These are phyloP conservation scores for Thermoascus crustaceus DNA, from an alignment of 2,329 filamentous ascomycete species.

Conservation along the genomic window DNA sequence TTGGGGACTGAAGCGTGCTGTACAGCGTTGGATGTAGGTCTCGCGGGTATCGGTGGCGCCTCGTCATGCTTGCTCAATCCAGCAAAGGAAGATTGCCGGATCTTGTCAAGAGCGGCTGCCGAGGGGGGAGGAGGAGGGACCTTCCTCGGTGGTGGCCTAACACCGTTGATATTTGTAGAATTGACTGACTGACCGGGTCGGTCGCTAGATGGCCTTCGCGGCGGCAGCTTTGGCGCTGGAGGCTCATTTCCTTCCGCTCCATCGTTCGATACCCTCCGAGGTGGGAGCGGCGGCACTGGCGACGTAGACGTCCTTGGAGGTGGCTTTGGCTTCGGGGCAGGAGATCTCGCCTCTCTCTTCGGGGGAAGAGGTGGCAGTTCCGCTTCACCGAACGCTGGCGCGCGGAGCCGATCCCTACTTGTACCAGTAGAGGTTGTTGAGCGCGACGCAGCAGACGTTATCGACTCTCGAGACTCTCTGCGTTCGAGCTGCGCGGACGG, in stretches of 20 bases:
- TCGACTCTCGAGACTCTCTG: conserved; percentile 42
- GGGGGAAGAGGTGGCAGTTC: conserved; percentile 48
- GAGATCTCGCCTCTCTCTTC: conserved; percentile 27
- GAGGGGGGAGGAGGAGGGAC: conserved; percentile 29
- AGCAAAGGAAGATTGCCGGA: conserved; percentile 40
- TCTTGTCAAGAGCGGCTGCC: conserved; percentile 25
- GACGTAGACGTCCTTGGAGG: background rate
- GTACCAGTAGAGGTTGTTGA: conserved; percentile 43
- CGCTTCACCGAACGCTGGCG: conserved; percentile 50
- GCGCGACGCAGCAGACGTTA: conserved; percentile 44
- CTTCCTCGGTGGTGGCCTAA: conserved; percentile 18
- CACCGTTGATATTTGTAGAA: conserved; percentile 9
- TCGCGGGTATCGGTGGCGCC: conserved; percentile 14
- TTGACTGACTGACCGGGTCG: conserved; percentile 11
- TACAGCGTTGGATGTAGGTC: conserved; percentile 6
- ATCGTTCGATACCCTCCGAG: conserved; percentile 4
- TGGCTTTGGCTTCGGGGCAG: background rate
- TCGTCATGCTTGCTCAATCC: conserved; percentile 34
- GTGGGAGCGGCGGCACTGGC: conserved; percentile 4
- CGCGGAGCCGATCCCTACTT: conserved; percentile 38
- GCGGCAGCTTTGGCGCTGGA: conserved; percentile 13
- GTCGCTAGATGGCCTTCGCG: conserved; percentile 17
- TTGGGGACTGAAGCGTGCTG: conserved; percentile 12
- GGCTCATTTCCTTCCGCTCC: conserved; percentile 1
- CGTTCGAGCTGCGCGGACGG: conserved; percentile 29